Evolutionary conservation across 352 stramenopile species (phyloP), one percentile per base, ranked within the genome.

Genomic region (Pythium guiyangense): DNA sequence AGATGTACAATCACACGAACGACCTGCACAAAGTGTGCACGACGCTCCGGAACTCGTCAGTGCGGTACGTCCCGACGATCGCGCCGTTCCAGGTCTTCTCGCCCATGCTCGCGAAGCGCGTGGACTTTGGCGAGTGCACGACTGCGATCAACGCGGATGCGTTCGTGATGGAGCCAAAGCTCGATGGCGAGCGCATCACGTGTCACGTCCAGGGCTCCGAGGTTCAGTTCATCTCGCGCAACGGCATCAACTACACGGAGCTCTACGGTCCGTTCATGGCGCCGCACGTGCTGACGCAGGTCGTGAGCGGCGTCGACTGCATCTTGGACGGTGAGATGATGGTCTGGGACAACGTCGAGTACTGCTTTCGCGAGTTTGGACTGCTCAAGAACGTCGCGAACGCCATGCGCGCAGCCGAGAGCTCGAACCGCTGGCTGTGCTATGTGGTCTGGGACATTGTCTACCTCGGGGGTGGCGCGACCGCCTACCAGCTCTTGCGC

Each of bases 1-100:
- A 93, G 56, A 94, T 95, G 84, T 92, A 92, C 54, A 95, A 92
- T 57, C 79, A 93, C 67, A 93, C 85, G 42, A 95, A 88, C 42
- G 85, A 95, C 52, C 57, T 94, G 49, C 79, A 78, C 52, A 81
- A 84, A 54, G 72, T 95, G 9, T 95, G 85, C 40, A 62, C 61
- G 2, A 78, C 90, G 18, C 49, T 93, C 27, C 79, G 81, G 29
- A 90, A 95, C 62, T 94, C 85, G 42, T 74, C 67, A 4, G 71
- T 95, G 48, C 77, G 85, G 26, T 92, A 94, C 69, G 82, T 92
- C 9, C 82, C 85, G 18, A 73, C 83, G 44, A 80, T 92, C 34
- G 69, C 86, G 55, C 85, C 82, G 0, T 92, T 93, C 47, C 85
- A 92, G 66, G 77, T 92, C 15, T 95, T 93, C 50, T 90, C 80